Conservation (phyloP, 169 alveolate species). For the Neospora caninum region DNA sequence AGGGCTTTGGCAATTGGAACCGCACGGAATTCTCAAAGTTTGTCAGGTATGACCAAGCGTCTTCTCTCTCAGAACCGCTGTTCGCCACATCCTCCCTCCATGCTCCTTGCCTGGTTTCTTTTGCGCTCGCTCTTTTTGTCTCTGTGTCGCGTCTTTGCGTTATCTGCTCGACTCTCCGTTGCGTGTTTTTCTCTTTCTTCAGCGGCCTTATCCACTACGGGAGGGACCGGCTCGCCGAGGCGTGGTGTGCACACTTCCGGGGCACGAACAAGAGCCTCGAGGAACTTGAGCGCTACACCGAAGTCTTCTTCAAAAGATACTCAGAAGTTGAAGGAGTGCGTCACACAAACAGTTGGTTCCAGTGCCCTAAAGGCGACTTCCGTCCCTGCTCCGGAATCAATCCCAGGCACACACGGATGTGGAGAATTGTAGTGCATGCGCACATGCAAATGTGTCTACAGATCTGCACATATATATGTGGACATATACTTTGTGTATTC, state of each 20-base stretch:
- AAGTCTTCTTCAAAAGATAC: constrained; percentile 57
- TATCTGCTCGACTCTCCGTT: background rate
- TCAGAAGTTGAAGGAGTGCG: constrained; percentile 54
- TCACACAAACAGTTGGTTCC: too few relatives aligned
- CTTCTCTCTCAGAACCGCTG: constrained; percentile 59
- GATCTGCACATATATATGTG: background rate
- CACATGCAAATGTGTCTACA: background rate
- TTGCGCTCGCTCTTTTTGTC: background rate
- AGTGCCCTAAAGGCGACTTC: background rate
- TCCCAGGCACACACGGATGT: background rate
- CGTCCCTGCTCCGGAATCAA: background rate
- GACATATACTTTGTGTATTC: too few relatives aligned
- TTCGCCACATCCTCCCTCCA: too few relatives aligned
- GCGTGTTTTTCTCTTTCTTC: background rate
- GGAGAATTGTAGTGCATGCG: background rate
- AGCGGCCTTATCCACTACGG: constrained; percentile 61
- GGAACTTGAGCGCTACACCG: constrained; percentile 48
- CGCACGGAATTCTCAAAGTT: constrained; percentile 83
- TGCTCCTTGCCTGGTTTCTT: too few relatives aligned
- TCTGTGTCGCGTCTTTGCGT: background rate
- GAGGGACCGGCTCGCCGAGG: constrained; percentile 58
- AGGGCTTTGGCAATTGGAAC: constrained; percentile 87
- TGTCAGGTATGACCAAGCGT: constrained; percentile 77
- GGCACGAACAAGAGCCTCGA: constrained; percentile 39
- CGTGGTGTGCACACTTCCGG: constrained; percentile 39